Evolutionary conservation across 2,329 filamentous ascomycete species (phyloP), one percentile per base, ranked within the genome.

Genomic region (Sordariomycetes sp.): DNA sequence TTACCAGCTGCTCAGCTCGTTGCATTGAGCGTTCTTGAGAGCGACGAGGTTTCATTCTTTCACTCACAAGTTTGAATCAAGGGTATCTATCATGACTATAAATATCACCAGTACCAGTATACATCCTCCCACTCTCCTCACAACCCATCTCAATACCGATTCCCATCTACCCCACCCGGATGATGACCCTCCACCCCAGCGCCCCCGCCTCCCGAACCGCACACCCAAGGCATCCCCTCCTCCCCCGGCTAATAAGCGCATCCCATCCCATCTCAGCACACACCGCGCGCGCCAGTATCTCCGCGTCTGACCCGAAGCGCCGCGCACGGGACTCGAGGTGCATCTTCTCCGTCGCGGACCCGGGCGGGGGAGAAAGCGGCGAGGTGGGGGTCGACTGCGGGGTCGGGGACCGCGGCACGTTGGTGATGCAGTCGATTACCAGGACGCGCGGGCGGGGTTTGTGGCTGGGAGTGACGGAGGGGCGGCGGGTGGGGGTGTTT

Each of bases 251-350:
- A 61, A 91, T 76, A 20, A 91, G 66, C 24, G 87, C 87, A 66
- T 90, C 86, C 76, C 84, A 85, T 2, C 87, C 87, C 62, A 79
- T 82, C 65, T 88, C 82, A 0, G 87, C 84, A 66, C 88, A 91
- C 62, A 89, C 76, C 1, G 87, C 86, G 54, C 87, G 75, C 1
- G 84, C 85, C 56, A 91, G 70, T 10, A 90, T 77, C 68, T 90
- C 86, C 65, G 87, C 73, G 63, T 85, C 82, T 13, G 81, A 85
- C 1, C 80, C 80, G 58, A 80, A 81, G 45, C 82, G 79, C 25
- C 83, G 72, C 59, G 77, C 72, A 28, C 78, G 70, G 3, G 78
- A 79, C 65, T 80, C 78, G 45, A 79, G 73, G 62, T 78, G 76
- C 78, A 81, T 81, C 62, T 76, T 75, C 35, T 72, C 70, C 17